phyloP scores from a whole-genome alignment of 2,329 filamentous ascomycete genomes.

The Scedosporium aurantiacum region DNA sequence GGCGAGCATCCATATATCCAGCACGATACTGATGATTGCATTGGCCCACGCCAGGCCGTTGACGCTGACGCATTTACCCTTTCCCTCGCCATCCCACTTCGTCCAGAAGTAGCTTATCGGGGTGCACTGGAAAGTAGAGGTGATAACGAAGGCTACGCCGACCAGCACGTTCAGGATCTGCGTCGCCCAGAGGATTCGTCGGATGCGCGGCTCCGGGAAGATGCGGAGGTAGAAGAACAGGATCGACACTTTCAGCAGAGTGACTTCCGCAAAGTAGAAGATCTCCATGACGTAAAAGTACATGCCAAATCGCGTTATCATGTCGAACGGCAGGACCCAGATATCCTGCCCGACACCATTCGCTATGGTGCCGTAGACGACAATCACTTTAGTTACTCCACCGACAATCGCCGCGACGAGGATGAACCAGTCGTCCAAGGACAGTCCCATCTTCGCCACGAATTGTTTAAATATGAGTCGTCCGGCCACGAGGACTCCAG shows the following conservation, averaged over 20 bases:
- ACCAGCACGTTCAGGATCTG: constrained; percentile 23
- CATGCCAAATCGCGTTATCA: constrained; percentile 27
- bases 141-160: constrained; percentile 26
- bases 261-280: constrained; percentile 31
- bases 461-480: constrained; percentile 25
- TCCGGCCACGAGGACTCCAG: constrained; percentile 23
- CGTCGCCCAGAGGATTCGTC: constrained; percentile 25
- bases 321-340: constrained; percentile 28
- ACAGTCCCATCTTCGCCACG: constrained; percentile 18
- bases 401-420: constrained; percentile 16
- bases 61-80: constrained; percentile 32
- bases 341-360: constrained; percentile 33
- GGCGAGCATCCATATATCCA: constrained; percentile 36
- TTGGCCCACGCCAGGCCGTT: constrained; percentile 35
- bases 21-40: constrained; percentile 33
- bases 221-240: constrained; percentile 40
- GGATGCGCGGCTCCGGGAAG: constrained; percentile 26
- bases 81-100: constrained; percentile 34
- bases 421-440: constrained; percentile 25
- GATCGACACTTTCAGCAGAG: constrained; percentile 34
- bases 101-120: constrained; percentile 39
- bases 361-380: constrained; percentile 15
- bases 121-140: constrained; percentile 32
- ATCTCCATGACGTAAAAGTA: constrained; percentile 26
- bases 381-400: constrained; percentile 19